phyloP scores from a whole-genome alignment of 108 stramenopile species.

The Epithemia pelagica region DNA sequence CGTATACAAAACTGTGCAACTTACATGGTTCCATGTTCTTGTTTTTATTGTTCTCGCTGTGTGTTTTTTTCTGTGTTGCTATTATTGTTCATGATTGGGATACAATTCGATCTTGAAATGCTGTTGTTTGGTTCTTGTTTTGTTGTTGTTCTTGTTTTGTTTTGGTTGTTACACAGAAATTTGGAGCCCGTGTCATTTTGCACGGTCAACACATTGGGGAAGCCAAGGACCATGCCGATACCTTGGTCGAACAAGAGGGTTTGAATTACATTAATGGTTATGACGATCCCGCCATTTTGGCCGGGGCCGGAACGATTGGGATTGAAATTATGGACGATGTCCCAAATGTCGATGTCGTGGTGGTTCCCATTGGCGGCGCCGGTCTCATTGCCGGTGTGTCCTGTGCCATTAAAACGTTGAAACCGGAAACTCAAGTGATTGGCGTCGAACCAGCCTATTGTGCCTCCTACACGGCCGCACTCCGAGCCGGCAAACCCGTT shows the following conservation, averaged over 20 bases:
- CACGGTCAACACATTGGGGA: conserved; percentile 92
- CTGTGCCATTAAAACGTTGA: conserved; percentile 91
- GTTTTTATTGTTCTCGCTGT: too few species aligned
- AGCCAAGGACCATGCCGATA: conserved; percentile 79
- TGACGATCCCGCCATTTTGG: conserved; percentile 94
- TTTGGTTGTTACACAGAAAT: conserved; percentile 37
- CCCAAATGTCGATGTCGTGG: conserved; percentile 84
- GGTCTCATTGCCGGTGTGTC: conserved; percentile 92
- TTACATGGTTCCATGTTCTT: too few species aligned
- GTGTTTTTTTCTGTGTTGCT: too few species aligned
- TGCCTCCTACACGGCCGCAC: conserved; percentile 86
- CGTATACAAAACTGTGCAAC: too few species aligned
- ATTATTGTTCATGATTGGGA: too few species aligned
- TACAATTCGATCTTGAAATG: too few species aligned
- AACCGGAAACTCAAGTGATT: conserved; percentile 72
- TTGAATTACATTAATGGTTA: conserved; percentile 92
- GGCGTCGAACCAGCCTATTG: conserved; percentile 93
- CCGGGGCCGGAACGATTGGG: conserved; percentile 97
- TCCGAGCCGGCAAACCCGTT: conserved; percentile 75
- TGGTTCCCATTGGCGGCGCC: conserved; percentile 94
- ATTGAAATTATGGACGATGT: conserved; percentile 95
- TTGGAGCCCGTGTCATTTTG: conserved; percentile 89
- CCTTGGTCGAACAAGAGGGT: conserved; percentile 43
- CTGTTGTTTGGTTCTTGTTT: conserved; percentile 3
- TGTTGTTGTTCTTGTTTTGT: conserved; percentile 6